These are phyloP conservation scores for Nemophila menziesii DNA, from an alignment of 257 asterid genomes.

Conservation along the genomic window DNA sequence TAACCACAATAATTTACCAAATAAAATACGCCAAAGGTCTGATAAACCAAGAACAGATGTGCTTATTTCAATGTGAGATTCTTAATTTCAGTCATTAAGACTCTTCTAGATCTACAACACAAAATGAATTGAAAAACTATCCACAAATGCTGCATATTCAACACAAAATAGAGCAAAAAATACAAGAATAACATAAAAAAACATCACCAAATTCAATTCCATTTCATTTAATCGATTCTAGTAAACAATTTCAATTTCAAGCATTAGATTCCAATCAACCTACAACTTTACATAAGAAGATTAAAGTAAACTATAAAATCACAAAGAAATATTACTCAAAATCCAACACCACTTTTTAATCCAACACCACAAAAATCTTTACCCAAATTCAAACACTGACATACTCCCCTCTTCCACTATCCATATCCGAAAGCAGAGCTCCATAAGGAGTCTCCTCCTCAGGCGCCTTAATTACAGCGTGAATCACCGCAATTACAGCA, in stretches of 20 bases:
- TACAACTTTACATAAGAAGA: neutral
- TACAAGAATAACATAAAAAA: too few species aligned
- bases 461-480: slow-evolving; percentile 71
- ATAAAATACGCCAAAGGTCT: too few species aligned
- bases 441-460: slow-evolving; percentile 84
- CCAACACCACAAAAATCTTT: neutral
- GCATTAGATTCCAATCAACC: neutral
- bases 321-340: slow-evolving; percentile 1
- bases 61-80: too few species aligned
- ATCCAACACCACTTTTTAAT: neutral
- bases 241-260: slow-evolving; percentile 2
- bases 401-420: slow-evolving; percentile 66
- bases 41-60: too few species aligned
- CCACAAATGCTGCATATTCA: neutral
- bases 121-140: too few species aligned
- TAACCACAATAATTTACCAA: too few species aligned
- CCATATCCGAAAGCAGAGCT: slow-evolving; percentile 58
- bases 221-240: neutral
- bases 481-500: slow-evolving; percentile 35
- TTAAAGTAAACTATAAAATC: neutral
- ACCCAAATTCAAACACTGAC: slow-evolving; percentile 38
- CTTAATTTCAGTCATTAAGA: too few species aligned
- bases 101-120: too few species aligned
- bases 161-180: neutral
- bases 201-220: neutral